Conservation (phyloP, 176 grass and related monocot genomes). For the Juncus inflexus region DNA sequence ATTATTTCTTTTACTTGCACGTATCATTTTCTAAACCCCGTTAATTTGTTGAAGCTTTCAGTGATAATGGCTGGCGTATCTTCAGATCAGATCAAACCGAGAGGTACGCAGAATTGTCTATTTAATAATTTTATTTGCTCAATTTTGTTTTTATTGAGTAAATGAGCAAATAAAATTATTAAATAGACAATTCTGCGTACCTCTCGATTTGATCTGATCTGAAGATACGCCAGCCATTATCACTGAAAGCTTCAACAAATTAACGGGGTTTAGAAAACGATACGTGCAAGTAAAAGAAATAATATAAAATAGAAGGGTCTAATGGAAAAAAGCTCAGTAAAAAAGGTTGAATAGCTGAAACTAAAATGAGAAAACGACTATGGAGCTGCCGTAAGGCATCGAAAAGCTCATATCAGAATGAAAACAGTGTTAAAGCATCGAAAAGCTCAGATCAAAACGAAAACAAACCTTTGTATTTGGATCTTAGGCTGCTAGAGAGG, state of each 20-base stretch:
- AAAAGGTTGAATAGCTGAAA: neutral
- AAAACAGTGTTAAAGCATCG: neutral
- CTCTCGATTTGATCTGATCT: constrained; percentile 28
- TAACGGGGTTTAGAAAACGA: neutral
- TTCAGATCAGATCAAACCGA: constrained; percentile 27
- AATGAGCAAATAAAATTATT: neutral
- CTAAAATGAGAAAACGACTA: neutral
- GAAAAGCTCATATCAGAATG: neutral
- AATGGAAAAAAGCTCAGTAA: neutral
- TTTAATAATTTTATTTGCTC: neutral
- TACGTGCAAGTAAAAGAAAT: neutral
- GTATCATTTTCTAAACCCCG: neutral
- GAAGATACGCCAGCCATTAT: constrained; percentile 15
- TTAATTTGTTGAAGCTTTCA: constrained; percentile 10
- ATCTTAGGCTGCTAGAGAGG: neutral
- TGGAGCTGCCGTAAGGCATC: neutral
- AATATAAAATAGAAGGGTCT: neutral
- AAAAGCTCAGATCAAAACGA: neutral
- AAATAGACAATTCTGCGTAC: neutral
- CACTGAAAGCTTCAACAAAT: constrained; percentile 11
- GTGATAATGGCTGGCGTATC: constrained; percentile 11
- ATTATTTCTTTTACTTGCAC: neutral
- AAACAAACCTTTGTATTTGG: constrained; percentile 15
- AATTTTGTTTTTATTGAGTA: too few species aligned
- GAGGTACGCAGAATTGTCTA: constrained; percentile 8